Base-by-base conservation (phyloP, 1,284 basidiomycete species). In the Ustilago cynodontis region DNA sequence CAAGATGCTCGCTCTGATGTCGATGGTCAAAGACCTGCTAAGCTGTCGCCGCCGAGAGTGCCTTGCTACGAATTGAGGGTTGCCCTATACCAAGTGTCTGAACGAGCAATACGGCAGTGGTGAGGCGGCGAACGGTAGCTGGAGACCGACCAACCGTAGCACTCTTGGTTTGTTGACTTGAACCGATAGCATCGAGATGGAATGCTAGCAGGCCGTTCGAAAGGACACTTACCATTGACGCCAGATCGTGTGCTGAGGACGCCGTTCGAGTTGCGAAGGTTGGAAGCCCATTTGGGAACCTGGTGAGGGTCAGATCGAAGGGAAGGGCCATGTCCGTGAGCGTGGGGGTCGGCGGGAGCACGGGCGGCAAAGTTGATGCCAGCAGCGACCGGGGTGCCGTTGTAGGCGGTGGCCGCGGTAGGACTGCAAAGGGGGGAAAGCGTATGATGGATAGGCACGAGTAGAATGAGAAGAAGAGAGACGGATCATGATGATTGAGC, bases 351-450 rank as follows among this genome's bases (percentile, higher is more conserved):
- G 62, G 65, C 77, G 39, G 80, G 80, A 53, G 81, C 81, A 26
- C 81, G 79, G 14, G 59, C 81, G 61, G 69, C 64, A 55, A 79
- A 67, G 81, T 81, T 83, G 73, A 78, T 74, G 68, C 67, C 70
- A 64, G 66, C 60, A 65, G 77, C 77, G 43, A 79, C 57, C 54
- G 79, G 79, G 29, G 70, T 76, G 51, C 79, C 79, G 74, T 71
- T 74, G 69, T 64, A 69, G 50, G 77, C 69, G 41, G 77, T 73
- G 50, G 74, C 70, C 47, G 77, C 71, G 56, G 79, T 79, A 33
- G 79, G 79, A 43, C 79, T 81, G 67, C 55, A 60, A 43, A 28
- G 13, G 41, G 41, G 41, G 20, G 16, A 41, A 43, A 43, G 41
- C 41, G 31, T 33, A 24, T 51, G 57, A 59, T 57, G 60, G 33